These are phyloP conservation scores for Naganishia vishniacii DNA, from an alignment of 768 basidiomycete genomes.

Conservation along the genomic window DNA sequence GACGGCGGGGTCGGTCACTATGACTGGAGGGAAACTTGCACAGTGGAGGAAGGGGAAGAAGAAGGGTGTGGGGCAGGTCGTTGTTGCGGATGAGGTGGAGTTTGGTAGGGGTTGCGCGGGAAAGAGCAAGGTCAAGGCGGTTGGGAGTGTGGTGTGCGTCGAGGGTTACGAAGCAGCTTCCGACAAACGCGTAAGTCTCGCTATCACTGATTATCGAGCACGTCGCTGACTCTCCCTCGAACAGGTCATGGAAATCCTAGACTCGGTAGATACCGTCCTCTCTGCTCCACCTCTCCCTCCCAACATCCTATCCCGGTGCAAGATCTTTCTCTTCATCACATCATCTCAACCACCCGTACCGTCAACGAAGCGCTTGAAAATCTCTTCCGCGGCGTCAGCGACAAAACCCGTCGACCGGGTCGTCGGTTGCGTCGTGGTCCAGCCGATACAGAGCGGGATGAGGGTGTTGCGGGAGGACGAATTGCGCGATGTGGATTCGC, in stretches of 20 bases:
- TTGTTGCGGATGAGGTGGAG: conserved; percentile 27
- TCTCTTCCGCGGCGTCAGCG: background rate
- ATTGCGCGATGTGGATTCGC: background rate
- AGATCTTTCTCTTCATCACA: conserved; percentile 44
- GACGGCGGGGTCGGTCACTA: background rate
- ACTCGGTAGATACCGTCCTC: conserved; percentile 44
- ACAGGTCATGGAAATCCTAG: conserved; percentile 42
- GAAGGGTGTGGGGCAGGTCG: conserved; percentile 10
- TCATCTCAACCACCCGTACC: conserved; percentile 34
- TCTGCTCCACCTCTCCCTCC: conserved; percentile 41
- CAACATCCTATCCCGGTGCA: conserved; percentile 38
- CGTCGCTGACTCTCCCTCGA: background rate
- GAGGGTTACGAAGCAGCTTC: conserved; percentile 7
- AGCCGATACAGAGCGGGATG: conserved; percentile 45
- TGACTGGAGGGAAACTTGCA: background rate
- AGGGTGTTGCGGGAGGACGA: conserved; percentile 33
- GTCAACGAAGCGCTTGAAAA: background rate
- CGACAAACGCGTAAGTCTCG: background rate
- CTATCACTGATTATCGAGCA: background rate
- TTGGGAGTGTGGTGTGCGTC: conserved; percentile 10
- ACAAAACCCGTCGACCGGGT: conserved; percentile 34
- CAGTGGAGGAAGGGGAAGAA: conserved; percentile 24
- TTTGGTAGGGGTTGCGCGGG: conserved; percentile 27
- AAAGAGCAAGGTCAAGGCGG: conserved; percentile 27
- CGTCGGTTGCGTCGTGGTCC: conserved; percentile 41